Evolutionary conservation across 257 asterid genomes (phyloP).

Genomic region (Nicotiana obtusifolia): DNA sequence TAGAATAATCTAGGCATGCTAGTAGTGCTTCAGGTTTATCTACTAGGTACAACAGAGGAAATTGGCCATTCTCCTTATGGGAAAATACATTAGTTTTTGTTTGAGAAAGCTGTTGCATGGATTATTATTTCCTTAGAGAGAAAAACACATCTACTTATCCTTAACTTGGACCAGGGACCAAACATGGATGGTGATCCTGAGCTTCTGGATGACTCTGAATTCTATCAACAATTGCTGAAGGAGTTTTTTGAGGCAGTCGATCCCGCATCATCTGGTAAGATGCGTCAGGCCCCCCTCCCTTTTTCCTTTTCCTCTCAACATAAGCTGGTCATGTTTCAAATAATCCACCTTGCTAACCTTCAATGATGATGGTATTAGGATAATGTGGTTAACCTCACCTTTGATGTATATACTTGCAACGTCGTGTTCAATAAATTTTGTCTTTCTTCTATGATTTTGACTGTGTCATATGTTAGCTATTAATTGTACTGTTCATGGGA

Average conservation of each 20-base stretch:
- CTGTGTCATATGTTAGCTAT: not conserved
- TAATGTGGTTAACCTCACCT: not conserved
- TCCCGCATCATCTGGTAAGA: slow-evolving; percentile 80
- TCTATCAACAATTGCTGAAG: slow-evolving; percentile 81
- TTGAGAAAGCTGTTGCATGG: not conserved
- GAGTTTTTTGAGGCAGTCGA: slow-evolving; percentile 88
- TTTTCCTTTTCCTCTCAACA: not conserved
- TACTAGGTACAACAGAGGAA: not conserved
- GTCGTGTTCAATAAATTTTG: not conserved
- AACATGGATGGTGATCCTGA: slow-evolving; percentile 67
- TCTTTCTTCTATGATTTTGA: not conserved
- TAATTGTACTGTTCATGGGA: not conserved
- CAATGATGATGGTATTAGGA: not conserved
- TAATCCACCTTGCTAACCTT: not conserved
- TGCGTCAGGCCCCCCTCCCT: not conserved
- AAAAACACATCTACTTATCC: not conserved
- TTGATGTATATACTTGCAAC: not conserved
- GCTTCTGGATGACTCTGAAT: slow-evolving; percentile 78
- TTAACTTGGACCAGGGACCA: slow-evolving; percentile 33
- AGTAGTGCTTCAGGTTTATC: not conserved
- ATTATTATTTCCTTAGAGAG: not conserved
- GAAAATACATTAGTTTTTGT: not conserved
- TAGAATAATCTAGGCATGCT: not conserved
- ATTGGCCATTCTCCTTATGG: not conserved
- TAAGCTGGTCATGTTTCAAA: not conserved